Base-by-base conservation (phyloP, 768 basidiomycete genomes). In the Pulveroboletus sp. region DNA sequence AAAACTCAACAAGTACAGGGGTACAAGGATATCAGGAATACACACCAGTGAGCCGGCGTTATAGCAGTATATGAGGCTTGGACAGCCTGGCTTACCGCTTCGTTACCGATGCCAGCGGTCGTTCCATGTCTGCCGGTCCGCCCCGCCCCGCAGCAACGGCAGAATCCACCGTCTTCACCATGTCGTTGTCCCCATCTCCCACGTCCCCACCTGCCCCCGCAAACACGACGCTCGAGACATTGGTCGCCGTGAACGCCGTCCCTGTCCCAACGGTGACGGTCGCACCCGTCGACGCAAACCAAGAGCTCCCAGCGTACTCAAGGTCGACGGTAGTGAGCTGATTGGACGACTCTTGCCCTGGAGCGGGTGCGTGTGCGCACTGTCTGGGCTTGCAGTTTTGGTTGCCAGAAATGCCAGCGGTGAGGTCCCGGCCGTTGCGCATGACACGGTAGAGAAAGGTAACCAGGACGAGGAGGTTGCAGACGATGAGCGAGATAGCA, bases 401-500 rank as follows among this genome's bases (percentile, higher is more conserved):
- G 8, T 55, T 61, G n/a, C 12, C 46, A 1, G 47, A 6, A 14
- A 42, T n/a, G 11, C 38, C 31, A 1, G 36, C 39, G 25, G 51
- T 43, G 46, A 56, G 42, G 23, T 64, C 61, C 33, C 35, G 5
- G 20, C 45, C 53, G 10, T 51, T 47, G 11, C 43, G 35, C 1
- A 20, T 33, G 3, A 54, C 43, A 42, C 63, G 66, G 50, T 68
- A 69, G 40, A 70, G 27, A 43, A 65, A 66, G 1, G 69, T 65
- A 23, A 70, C 68, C 38, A 75, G 40, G 38, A 74, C 72, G 48
- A 72, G 64, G 17, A 75, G 62, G 41, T 75, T 76, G 56, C 70
- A 72, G 21, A 72, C 71, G 38, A 75, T 61, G 31, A 76, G 64
- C 24, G 69, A 68, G 25, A 74, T 53, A 4, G 65, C 65, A n/a